Percentiles rank a stretch among this genome's conserved stretches.
Evolutionary conservation across 1,284 basidiomycete species (phyloP).

Genomic region (Ustilago xerochloae): DNA sequence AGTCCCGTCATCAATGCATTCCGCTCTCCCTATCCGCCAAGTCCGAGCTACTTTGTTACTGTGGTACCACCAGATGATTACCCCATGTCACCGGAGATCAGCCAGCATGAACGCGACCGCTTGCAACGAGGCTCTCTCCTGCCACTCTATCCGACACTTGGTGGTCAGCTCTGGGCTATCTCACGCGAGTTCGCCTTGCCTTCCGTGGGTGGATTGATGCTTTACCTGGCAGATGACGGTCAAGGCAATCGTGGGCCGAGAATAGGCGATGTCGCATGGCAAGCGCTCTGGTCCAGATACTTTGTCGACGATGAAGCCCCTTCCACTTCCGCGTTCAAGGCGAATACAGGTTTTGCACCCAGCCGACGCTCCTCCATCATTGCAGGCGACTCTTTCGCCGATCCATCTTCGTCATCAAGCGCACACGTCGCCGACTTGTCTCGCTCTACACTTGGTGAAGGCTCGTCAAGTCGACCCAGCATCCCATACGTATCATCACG

Average conservation of each 20-base stretch:
- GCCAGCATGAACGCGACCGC: conserved; percentile 21
- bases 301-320: conserved; percentile 48
- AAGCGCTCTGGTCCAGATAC: conserved; percentile 61
- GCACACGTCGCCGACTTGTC: conserved; percentile 18
- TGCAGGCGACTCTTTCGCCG: conserved; percentile 10
- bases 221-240: conserved; percentile 63
- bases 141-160: conserved; percentile 64
- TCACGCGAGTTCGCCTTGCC: conserved; percentile 64
- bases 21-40: conserved; percentile 38
- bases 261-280: conserved; percentile 63
- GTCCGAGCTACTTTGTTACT: conserved; percentile 51
- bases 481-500: conserved; percentile 20
- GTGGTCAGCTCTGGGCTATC: conserved; percentile 66
- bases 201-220: conserved; percentile 61
- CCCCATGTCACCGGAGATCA: conserved; percentile 21
- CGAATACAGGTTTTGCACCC: conserved; percentile 1
- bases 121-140: conserved; percentile 59
- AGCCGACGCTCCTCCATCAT: conserved; percentile 19
- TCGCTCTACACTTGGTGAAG: conserved; percentile 24
- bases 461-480: conserved; percentile 15
- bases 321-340: conserved; percentile 16
- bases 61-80: conserved; percentile 51
- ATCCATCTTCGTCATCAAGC: conserved; percentile 3
- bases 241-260: conserved; percentile 61
- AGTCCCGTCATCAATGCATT: conserved; percentile 35